Percentiles rank a stretch among this genome's conserved stretches.
phyloP scores from a whole-genome alignment of 352 stramenopile genomes.

The Pythium graminicola region DNA sequence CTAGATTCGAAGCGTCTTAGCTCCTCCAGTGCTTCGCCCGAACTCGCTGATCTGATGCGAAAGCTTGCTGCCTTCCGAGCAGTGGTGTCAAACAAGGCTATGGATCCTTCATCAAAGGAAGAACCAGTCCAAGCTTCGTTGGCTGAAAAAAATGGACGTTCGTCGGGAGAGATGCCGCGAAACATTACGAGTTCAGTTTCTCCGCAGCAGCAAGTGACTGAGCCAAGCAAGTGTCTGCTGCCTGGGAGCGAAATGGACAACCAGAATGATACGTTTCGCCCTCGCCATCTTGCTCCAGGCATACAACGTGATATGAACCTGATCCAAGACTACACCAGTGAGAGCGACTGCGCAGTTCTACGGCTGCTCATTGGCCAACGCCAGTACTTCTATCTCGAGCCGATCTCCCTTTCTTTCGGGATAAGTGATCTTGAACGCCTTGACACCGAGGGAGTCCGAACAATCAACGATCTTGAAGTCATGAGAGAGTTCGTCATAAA shows the following conservation, averaged over 20 bases:
- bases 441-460: conserved; percentile 12
- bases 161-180: background rate
- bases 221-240: background rate
- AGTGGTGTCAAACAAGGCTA: conserved; percentile 4
- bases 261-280: conserved; percentile 30
- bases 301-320: conserved; percentile 61
- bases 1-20: background rate
- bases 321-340: conserved; percentile 68
- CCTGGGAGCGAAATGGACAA: background rate
- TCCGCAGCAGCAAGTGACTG: background rate
- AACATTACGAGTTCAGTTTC: no score
- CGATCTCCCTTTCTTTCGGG: conserved; percentile 25
- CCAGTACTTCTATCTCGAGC: conserved; percentile 77
- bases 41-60: conserved; percentile 14
- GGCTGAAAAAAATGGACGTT: no score
- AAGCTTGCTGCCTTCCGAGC: conserved; percentile 17
- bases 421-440: conserved; percentile 17
- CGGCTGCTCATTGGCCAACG: conserved; percentile 52
- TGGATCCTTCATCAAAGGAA: background rate
- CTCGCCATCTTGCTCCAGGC: conserved; percentile 50
- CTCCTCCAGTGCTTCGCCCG: background rate
- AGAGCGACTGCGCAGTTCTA: conserved; percentile 58
- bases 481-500: conserved; percentile 17
- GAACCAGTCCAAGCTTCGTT: background rate
- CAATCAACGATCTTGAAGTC: conserved; percentile 10